Evolutionary conservation across 1,139 yeast genomes (phyloP).

Genomic region (Blastobotrys serpentis): DNA sequence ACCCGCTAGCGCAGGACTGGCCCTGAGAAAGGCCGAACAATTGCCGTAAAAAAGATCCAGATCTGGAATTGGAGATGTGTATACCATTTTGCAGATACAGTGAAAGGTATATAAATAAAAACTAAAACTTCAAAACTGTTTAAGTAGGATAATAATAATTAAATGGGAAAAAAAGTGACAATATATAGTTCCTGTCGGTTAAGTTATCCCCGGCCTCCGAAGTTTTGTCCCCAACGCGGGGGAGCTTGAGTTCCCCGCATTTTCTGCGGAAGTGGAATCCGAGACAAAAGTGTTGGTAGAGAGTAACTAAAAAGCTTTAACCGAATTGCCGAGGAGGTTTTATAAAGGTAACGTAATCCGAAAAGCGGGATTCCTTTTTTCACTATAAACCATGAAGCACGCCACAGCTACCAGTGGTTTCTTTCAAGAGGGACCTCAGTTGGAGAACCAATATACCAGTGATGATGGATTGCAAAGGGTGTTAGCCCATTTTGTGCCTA

Average conservation of each 20-base stretch:
- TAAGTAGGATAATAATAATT: too few species aligned
- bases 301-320: too few species aligned
- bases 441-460: conserved; percentile 28
- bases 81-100: conserved; percentile 11
- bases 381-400: conserved; percentile 16
- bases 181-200: too few species aligned
- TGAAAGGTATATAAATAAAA: too few species aligned
- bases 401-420: conserved; percentile 34
- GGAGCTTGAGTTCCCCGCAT: not conserved
- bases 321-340: not conserved
- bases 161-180: too few species aligned
- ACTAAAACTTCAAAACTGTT: too few species aligned
- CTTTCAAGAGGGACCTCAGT: conserved; percentile 30
- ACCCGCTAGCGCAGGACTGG: conserved; percentile 20
- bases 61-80: conserved; percentile 22
- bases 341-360: too few species aligned
- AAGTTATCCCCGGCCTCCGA: too few species aligned
- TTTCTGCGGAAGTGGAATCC: too few species aligned
- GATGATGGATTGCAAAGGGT: conserved; percentile 31
- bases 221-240: too few species aligned
- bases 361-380: too few species aligned
- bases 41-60: conserved; percentile 26
- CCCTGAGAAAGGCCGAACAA: conserved; percentile 26
- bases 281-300: too few species aligned
- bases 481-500: conserved; percentile 23